These are phyloP conservation scores for Acer campestre DNA, from an alignment of 345 rosid genomes.

Conservation along the genomic window DNA sequence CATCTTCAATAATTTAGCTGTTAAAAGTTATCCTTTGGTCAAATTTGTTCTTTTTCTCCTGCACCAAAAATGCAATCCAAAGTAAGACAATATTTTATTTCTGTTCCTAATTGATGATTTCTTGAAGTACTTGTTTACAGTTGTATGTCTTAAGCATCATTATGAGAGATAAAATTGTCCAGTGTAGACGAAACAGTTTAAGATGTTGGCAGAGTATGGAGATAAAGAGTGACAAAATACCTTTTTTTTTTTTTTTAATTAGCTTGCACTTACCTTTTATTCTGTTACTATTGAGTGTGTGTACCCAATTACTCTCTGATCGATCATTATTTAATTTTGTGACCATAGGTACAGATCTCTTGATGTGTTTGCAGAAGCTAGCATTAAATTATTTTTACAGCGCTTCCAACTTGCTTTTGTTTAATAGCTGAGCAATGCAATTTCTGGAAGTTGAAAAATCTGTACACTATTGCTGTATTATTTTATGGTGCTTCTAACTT, in stretches of 20 bases:
- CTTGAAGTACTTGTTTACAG: background rate
- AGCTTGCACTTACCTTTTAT: background rate
- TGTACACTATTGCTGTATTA: background rate
- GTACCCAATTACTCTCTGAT: background rate
- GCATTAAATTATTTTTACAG: conserved; percentile 2
- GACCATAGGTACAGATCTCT: background rate
- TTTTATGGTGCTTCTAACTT: background rate
- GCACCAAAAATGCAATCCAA: background rate
- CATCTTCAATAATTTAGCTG: background rate
- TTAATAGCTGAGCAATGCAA: background rate
- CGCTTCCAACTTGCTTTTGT: background rate
- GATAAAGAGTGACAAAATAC: background rate
- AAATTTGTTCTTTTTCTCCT: background rate
- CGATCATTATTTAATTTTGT: background rate
- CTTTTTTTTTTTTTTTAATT: background rate
- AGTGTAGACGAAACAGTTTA: background rate
- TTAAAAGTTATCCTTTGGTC: background rate
- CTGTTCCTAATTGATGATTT: background rate
- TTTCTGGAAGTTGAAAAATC: background rate
- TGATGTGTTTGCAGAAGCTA: background rate
- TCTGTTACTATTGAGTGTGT: background rate
- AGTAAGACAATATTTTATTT: background rate
- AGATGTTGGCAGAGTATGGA: background rate
- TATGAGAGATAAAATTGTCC: background rate
- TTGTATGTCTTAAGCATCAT: background rate